These are phyloP conservation scores for Dryadomyces quercus-mongolicae DNA, from an alignment of 2,329 filamentous ascomycete genomes.

Conservation along the genomic window DNA sequence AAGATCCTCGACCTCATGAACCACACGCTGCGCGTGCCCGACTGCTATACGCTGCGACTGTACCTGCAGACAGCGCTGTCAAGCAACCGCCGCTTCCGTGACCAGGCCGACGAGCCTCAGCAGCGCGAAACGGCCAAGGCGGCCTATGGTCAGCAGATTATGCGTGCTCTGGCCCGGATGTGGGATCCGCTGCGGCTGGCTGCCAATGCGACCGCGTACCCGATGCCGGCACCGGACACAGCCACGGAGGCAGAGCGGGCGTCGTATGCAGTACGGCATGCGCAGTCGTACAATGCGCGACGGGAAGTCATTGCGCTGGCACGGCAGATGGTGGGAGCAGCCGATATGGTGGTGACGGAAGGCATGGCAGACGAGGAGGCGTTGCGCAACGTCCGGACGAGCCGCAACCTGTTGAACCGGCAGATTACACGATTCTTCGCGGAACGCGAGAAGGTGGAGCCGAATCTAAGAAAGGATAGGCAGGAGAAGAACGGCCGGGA, in stretches of 20 bases:
- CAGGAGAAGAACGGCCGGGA: background rate
- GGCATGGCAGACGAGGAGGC: conserved; percentile 22
- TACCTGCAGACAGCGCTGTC: conserved; percentile 46
- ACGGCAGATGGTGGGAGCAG: conserved; percentile 31
- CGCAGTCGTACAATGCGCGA: conserved; percentile 20
- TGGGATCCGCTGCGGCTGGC: conserved; percentile 32
- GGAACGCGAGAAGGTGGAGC: conserved; percentile 9
- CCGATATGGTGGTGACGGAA: conserved; percentile 30
- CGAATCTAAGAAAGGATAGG: background rate
- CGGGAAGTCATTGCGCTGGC: conserved; percentile 32
- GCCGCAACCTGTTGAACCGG: conserved; percentile 18
- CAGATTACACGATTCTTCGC: conserved; percentile 17
- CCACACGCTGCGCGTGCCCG: conserved; percentile 28
- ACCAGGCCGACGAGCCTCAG: conserved; percentile 17
- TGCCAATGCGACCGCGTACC: conserved; percentile 22
- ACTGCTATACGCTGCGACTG: conserved; percentile 35
- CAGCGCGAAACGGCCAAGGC: conserved; percentile 22
- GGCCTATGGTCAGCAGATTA: conserved; percentile 37
- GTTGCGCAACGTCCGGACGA: conserved; percentile 20
- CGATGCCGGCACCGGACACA: conserved; percentile 4
- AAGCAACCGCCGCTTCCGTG: conserved; percentile 28
- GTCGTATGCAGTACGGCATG: background rate
- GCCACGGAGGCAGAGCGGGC: background rate
- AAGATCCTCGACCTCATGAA: conserved; percentile 54
- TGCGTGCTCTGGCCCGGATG: conserved; percentile 35